phyloP scores from a whole-genome alignment of 2,329 filamentous ascomycete genomes.

The Aspergillus novoparasiticus region DNA sequence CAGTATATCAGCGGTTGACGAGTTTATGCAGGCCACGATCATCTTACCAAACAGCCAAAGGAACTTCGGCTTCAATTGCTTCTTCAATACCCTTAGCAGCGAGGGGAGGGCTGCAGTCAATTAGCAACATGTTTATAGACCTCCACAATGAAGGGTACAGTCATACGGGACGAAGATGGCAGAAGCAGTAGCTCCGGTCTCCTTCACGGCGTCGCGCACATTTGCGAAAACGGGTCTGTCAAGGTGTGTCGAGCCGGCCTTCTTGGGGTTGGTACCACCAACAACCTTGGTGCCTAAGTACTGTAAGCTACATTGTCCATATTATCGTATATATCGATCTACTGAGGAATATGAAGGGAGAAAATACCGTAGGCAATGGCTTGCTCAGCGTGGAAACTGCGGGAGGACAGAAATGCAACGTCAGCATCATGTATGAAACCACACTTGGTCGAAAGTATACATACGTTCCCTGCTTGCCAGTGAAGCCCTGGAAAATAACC shows the following conservation, averaged over 20 bases:
- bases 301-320: constrained; percentile 28
- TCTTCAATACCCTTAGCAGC: constrained; percentile 96
- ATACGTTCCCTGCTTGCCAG: constrained; percentile 92
- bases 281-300: constrained; percentile 87
- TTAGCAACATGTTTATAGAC: constrained; percentile 22
- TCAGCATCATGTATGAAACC: constrained; percentile 32
- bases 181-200: constrained; percentile 86
- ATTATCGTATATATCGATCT: constrained; percentile 1
- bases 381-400: constrained; percentile 93
- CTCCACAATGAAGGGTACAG: constrained; percentile 5
- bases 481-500: constrained; percentile 96
- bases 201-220: constrained; percentile 83
- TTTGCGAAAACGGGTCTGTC: constrained; percentile 90
- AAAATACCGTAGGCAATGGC: constrained; percentile 92
- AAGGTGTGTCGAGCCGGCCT: constrained; percentile 88
- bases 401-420: constrained; percentile 19
- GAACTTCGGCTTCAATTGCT: constrained; percentile 88
- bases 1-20: constrained; percentile 19
- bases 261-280: constrained; percentile 98
- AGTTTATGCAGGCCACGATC: constrained; percentile 6
- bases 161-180: constrained; percentile 93
- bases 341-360: background rate
- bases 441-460: constrained; percentile 40
- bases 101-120: constrained; percentile 70
- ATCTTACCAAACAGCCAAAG: constrained; percentile 79